Base-by-base conservation (phyloP, 208 protist species). In the Crithidia bombi region DNA sequence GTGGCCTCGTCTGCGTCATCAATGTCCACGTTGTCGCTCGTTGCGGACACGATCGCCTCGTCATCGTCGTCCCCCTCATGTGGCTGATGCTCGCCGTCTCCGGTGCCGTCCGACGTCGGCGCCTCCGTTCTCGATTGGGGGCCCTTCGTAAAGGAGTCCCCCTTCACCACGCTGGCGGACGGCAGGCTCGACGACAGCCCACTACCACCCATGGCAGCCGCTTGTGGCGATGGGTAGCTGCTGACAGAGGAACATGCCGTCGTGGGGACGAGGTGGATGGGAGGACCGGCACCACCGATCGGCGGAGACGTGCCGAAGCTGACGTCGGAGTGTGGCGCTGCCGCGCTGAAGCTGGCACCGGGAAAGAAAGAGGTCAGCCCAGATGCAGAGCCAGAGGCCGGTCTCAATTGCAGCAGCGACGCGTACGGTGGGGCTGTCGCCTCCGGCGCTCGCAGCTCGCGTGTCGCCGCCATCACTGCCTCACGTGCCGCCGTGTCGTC, bases 401-500 rank as follows among this genome's bases (percentile, higher is more conserved):
- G 65, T 10, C 55, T 58, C 33, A 57, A 55, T 67, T 36, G 47
- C 57, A 54, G 14, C 14, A 56, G 23, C n/a, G 46, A 30, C 14
- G 50, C 19, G 39, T 62, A 56, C 12, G 49, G 12, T 23, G 64
- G 69, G 11, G 51, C 30, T 4, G 28, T 49, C 17, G 55, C 26
- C 43, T 57, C 54, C 28, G 55, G 65, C 46, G 39, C 39, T 15
- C 65, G 72, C 15, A 78, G 46, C 3, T 41, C 58, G 26, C 39
- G 59, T 4, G 71, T 74, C 15, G 73, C 78, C 32, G 39, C 55
- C 19, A 65, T 21, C 11, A 81, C 73, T 25, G 63, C n/a, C 33
- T 76, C 64, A 4, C 66, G 65, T 19, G 43, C 54, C 23, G 26
- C 54, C n/a, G 43, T 64, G 39, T 84, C 72, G 11, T 49, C 65